Evolutionary conservation across 805 yeast species (phyloP), one percentile per base, ranked within the genome.

Genomic region (Candida stauntonica): DNA sequence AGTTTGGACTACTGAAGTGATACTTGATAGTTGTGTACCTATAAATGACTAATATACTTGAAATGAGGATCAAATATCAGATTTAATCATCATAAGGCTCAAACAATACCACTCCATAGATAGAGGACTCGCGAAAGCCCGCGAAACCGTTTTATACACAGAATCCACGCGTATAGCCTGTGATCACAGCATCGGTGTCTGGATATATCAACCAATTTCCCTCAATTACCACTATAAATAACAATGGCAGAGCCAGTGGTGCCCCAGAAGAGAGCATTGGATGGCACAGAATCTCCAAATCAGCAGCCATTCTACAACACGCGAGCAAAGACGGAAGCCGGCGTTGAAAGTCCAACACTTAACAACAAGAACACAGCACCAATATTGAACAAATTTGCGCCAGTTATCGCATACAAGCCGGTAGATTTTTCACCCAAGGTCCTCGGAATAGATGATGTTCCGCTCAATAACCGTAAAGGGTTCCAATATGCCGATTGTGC

Each of bases 401-500:
- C 58, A 5, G 46, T 49, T 12, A 45, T 53, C 7, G 40, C 50
- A 3, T 54, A 52, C 31, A 47, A 42, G 29, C 43, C 52, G 3
- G 31, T 33, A 3, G 57, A 52, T 32, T 55, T 52, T 35, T 36
- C 30, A 4, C 37, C 44, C 5, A 51, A 42, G 5, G 71, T 76
- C 49, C 68, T 54, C 48, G 58, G 63, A 24, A 67, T 72, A 17
- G 94, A 85, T n/a, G 96, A 88, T 39, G 75, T 79, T 36, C 96
- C 97, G 0, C 67, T 73, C 49, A 87, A 87, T 56, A 46, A 53
- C 4, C 75, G 77, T 49, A 63, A 93, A 36, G 91, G 94, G 2
- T 91, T 81, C 64, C 78, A 86, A 45, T 91, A 89, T 58, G 68
- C 75, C 33, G 79, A 88, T 13, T 86, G 96, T 54, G 70, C 80